phyloP scores from a whole-genome alignment of 1,139 yeast genomes.

The Candida glucosophila region DNA sequence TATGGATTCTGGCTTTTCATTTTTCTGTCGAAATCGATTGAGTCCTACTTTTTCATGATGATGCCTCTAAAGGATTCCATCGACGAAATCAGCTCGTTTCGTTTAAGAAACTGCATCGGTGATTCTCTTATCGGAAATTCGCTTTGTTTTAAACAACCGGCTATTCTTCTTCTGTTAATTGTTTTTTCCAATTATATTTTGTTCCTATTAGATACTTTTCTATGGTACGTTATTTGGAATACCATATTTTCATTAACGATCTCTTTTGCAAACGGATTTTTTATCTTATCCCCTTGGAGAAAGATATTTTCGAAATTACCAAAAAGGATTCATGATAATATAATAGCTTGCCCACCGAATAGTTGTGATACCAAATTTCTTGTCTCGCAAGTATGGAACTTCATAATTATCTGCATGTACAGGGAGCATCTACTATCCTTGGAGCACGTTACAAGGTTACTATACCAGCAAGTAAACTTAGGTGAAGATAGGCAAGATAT shows the following conservation, averaged over 20 bases:
- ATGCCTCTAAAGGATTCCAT: conserved; percentile 75
- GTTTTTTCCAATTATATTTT: conserved; percentile 60
- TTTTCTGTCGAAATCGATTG: conserved; percentile 37
- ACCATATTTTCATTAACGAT: conserved; percentile 62
- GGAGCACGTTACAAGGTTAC: conserved; percentile 54
- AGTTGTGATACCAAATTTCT: conserved; percentile 40
- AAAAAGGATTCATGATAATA: conserved; percentile 58
- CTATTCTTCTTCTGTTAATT: conserved; percentile 46
- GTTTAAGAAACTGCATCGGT: conserved; percentile 54
- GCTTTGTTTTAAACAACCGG: conserved; percentile 56
- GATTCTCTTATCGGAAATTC: conserved; percentile 41
- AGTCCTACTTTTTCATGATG: conserved; percentile 66
- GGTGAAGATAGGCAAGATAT: conserved; percentile 16
- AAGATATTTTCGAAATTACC: conserved; percentile 71
- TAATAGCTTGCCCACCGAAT: conserved; percentile 32
- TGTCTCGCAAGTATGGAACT: conserved; percentile 75
- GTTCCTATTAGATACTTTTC: conserved; percentile 76
- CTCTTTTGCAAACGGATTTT: conserved; percentile 67
- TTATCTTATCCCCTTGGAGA: conserved; percentile 83
- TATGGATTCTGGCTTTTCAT: conserved; percentile 40
- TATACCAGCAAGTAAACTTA: conserved; percentile 42
- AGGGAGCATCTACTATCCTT: conserved; percentile 70
- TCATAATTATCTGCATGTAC: conserved; percentile 66
- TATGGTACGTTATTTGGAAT: conserved; percentile 83
- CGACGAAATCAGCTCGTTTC: conserved; percentile 53